Percentiles rank a stretch among this genome's conserved stretches.
Evolutionary conservation across 2,329 filamentous ascomycete genomes (phyloP).

Genomic region (Dryadomyces quercivorus): DNA sequence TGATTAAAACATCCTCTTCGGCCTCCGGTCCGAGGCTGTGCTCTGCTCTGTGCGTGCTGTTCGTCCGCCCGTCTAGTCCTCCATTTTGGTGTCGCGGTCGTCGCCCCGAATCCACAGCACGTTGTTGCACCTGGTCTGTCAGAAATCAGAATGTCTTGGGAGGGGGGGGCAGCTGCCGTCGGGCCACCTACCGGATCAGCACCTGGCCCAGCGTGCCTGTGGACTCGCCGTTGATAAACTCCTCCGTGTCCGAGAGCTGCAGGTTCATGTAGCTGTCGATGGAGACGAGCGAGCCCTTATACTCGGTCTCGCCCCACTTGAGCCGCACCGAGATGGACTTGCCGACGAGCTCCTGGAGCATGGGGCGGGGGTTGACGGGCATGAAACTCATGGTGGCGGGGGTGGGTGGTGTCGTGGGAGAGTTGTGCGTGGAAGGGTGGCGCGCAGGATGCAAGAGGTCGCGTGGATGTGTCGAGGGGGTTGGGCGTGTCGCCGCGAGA

Average conservation of each 20-base stretch:
- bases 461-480: too few species aligned
- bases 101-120: constrained; percentile 78
- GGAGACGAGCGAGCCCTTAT: constrained; percentile 78
- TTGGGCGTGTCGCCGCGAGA: not conserved
- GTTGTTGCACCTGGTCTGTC: constrained; percentile 49
- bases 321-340: constrained; percentile 83
- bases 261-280: constrained; percentile 99
- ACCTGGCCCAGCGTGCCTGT: constrained; percentile 82
- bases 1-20: too few species aligned
- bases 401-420: not conserved
- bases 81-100: constrained; percentile 44
- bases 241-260: constrained; percentile 79
- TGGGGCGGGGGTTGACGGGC: constrained; percentile 90
- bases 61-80: constrained; percentile 23
- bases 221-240: constrained; percentile 80
- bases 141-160: not conserved
- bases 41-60: too few species aligned
- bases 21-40: too few species aligned
- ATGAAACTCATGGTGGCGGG: constrained; percentile 43
- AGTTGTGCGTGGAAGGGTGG: not conserved
- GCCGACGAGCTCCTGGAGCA: constrained; percentile 89
- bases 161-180: too few species aligned
- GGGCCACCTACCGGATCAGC: constrained; percentile 58
- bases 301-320: constrained; percentile 97
- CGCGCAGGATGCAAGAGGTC: too few species aligned